Evolutionary conservation across 495 filamentous ascomycete genomes (phyloP), one percentile per base, ranked within the genome.

Genomic region (Margaritispora aquatica): DNA sequence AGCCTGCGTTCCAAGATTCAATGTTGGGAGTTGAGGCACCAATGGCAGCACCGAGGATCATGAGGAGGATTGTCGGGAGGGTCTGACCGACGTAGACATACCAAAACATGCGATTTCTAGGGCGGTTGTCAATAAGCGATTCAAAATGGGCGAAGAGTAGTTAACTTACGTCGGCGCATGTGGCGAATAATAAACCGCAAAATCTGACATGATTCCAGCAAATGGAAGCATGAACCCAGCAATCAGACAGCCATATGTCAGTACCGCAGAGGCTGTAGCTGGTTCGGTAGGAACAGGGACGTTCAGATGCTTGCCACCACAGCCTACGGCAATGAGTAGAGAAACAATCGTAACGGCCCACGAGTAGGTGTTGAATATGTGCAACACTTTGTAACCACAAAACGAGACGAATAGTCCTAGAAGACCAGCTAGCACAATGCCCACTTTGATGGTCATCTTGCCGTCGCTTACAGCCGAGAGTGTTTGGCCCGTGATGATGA

Each of bases 291-390:
- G 5, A 0, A 75, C 69, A 8, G 65, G 58, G 9, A 73, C 66
- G 57, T 84, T 74, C 10, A 74, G 74, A 50, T 72, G 77, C 22
- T 65, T 70, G 5, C 71, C 82, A 2, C 71, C 72, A 60, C 82
- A 73, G 20, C 76, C 76, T 0, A 70, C 70, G 11, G 73, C 62
- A 7, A 81, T 76, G 55, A 74, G 66, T 27, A 83, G 73, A 9
- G 80, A 75, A 17, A 83, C 69, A 15, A 80, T 44, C 20, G 76
- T 74, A 2, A 75, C 71, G 57, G 79, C 74, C 82, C 82, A 86
- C 13, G 82, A 80, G 54, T 74, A 85, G 26, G 77, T 74, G 70
- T 85, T 81, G 58, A 81, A 85, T 13, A 74, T 52, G 61, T 86
- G 75, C 19, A 87, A 73, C 0, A 77, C 74, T 10, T 73, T 72